These are phyloP conservation scores for Ceratocystis destructans DNA, from an alignment of 2,329 filamentous ascomycete species.

Conservation along the genomic window DNA sequence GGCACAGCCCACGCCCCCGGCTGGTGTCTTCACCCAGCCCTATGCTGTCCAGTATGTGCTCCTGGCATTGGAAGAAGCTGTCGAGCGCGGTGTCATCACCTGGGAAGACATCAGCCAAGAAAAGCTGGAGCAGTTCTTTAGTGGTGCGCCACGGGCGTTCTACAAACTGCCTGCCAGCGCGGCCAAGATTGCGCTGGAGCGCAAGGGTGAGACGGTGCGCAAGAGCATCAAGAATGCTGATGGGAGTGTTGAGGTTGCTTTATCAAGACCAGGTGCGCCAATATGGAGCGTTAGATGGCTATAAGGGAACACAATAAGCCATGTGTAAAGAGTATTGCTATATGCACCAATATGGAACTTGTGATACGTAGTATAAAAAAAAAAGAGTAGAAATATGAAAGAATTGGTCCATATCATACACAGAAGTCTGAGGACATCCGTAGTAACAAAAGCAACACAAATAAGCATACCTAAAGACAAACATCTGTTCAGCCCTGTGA, in stretches of 20 bases:
- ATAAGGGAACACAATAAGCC: background rate
- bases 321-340: background rate
- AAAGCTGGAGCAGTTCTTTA: slow-evolving; percentile 41
- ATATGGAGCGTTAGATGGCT: slow-evolving; percentile 32
- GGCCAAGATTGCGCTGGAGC: slow-evolving; percentile 29
- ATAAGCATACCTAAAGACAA: no score
- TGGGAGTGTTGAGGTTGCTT: slow-evolving; percentile 31
- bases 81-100: slow-evolving; percentile 38
- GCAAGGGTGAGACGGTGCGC: slow-evolving; percentile 30
- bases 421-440: background rate
- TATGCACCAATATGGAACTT: no score
- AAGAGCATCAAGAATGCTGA: slow-evolving; percentile 29
- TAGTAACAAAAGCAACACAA: slow-evolving; percentile 2
- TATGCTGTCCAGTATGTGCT: slow-evolving; percentile 53
- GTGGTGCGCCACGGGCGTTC: slow-evolving; percentile 39
- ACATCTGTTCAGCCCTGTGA: no score
- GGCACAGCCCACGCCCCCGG: slow-evolving; percentile 43
- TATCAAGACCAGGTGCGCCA: slow-evolving; percentile 30
- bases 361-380: no score
- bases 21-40: slow-evolving; percentile 69
- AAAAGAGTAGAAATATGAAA: background rate
- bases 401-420: background rate
- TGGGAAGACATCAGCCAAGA: slow-evolving; percentile 42
- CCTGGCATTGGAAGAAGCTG: slow-evolving; percentile 45
- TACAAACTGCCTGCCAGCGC: slow-evolving; percentile 31